Evolutionary conservation across 495 filamentous ascomycete species (phyloP), one percentile per base, ranked within the genome.

Genomic region (Penicillium bovifimosum): DNA sequence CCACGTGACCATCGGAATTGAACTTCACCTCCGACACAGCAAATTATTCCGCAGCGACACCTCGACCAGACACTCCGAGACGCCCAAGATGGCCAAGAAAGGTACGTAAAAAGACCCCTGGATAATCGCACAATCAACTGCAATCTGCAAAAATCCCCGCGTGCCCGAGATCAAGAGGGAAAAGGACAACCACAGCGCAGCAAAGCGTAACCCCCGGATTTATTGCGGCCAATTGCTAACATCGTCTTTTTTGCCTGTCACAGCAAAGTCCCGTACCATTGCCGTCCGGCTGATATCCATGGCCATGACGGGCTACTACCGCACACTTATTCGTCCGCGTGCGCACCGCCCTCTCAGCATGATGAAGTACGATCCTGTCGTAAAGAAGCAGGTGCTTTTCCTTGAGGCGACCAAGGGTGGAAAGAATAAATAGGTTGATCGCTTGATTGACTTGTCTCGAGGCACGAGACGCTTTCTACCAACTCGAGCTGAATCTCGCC

Each of bases 351-450:
- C 95, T 33, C 80, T 97, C 70, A 92, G 87, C 73, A 95, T 97
- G 91, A 78, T 97, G 57, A 99, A 99, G 75, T 97, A 99, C 69
- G 95, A 99, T 73, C 95, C 95, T 52, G 88, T 99, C 61, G 88
- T 95, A 87, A 88, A 71, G 90, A 91, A 90, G 75, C 82, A 91
- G 74, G 91, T 96, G 38, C 79, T 96, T 3, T 96, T 96, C 71
- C 80, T 96, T 26, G 91, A 96, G 72, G 84, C 88, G 73, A 95
- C 92, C 59, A 84, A 86, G 59, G 74, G 76, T 50, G 76, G 76
- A 53, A 69, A 73, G 60, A 62, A 62, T 33, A 70, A 67, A 63
- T 76, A 62, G 63, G 28, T 29, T 16, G 8, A 14, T 29, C 16
- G 16, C 3, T 24, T 16, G 41, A 10, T 54, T 9, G 20, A 24